Conservation (phyloP, 2,329 filamentous ascomycete species). For the Scedosporium minutisporum region DNA sequence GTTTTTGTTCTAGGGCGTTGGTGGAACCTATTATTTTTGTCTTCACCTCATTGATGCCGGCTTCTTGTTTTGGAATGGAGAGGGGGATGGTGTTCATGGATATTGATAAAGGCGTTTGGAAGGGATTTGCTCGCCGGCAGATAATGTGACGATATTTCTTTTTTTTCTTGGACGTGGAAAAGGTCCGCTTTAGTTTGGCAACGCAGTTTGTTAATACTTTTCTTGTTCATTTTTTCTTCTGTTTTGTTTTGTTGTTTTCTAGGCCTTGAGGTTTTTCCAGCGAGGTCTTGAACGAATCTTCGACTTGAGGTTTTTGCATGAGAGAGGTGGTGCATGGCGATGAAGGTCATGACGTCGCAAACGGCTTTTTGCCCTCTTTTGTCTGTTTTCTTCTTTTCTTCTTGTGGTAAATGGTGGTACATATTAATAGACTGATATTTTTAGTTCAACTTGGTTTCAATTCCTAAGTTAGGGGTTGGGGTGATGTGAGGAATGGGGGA, state of each 20-base stretch:
- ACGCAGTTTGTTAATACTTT: background rate
- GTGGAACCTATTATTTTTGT: background rate
- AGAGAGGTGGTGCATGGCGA: background rate
- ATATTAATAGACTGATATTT: background rate
- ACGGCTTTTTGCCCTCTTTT: background rate
- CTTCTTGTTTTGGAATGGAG: too few species aligned
- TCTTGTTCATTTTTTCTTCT: background rate
- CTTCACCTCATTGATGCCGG: background rate
- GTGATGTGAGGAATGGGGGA: background rate
- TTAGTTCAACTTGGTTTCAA: background rate
- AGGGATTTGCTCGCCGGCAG: too few species aligned
- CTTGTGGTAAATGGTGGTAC: background rate
- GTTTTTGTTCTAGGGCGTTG: background rate
- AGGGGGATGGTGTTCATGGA: too few species aligned
- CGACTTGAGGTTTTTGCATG: background rate
- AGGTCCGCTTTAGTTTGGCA: background rate
- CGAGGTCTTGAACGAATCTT: background rate
- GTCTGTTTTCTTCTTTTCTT: background rate
- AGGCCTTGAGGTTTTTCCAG: background rate
- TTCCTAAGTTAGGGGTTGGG: background rate
- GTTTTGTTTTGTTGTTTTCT: background rate
- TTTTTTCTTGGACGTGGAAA: conserved; percentile 6
- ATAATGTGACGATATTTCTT: conserved; percentile 1
- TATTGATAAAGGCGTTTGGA: too few species aligned
- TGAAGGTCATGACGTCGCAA: too few species aligned